Evolutionary conservation across 78 protist species (phyloP), one percentile per base, ranked within the genome.

Genomic region (Kipferlia bialata): DNA sequence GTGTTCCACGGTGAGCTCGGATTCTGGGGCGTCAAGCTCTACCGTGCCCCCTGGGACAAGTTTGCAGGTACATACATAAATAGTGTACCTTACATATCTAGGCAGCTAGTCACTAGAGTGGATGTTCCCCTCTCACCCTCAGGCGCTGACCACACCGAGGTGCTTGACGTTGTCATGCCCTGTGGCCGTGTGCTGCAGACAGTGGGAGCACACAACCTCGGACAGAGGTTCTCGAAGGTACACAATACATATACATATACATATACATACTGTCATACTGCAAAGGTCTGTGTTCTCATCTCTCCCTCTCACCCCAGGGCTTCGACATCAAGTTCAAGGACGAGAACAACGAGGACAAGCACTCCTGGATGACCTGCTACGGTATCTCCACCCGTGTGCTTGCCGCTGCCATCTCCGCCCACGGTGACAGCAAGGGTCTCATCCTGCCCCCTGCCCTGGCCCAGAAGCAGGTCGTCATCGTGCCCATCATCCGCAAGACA

Each of bases 381-480:
- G 82, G 78, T 68, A 62, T 78, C 62, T 78, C 82, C 51, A 74
- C 81, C 0, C 70, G 85, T 28, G 69, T 81, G 20, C 12, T 81
- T 10, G 85, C 80, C 33, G 68, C 81, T 0, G 53, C 56, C n/a
- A 38, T 81, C 33, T 64, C 68, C 67, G 3, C 59, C 28, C 75
- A 81, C 64, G 73, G 77, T 26, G 85, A 81, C 61, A 83, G 89
- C 83, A 89, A 81, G 66, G 98, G 98, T 33, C 75, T 94, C 10
- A 96, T 92, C 34, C 71, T 94, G 60, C 98, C 98, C 28, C 98
- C 98, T 22, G 60, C 89, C 17, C 82, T 91, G 24, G 95, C 98
- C 16, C 83, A 86, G 32, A 41, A 77, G 15, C 95, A 93, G 71
- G 87, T 58, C 31, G 93, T 87, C 32, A 58, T 93, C 80, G 74